phyloP scores from a whole-genome alignment of 2,329 filamentous ascomycete genomes.

The Chaetomiaceae sp. region DNA sequence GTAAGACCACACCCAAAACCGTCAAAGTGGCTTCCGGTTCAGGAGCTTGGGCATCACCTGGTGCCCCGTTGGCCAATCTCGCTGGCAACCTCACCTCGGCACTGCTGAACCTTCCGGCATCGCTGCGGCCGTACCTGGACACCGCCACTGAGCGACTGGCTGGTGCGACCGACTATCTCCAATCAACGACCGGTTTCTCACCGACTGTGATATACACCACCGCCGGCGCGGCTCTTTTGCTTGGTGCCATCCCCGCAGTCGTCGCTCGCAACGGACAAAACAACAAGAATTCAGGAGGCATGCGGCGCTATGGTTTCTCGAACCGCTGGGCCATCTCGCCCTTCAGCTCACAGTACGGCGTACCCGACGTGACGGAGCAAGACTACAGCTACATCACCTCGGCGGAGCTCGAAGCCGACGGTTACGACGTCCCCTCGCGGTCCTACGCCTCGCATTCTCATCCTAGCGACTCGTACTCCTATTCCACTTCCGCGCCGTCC shows the following conservation, averaged over 20 bases:
- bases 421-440: conserved; percentile 31
- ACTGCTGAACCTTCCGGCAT: conserved; percentile 38
- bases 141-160: conserved; percentile 47
- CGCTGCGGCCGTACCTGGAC: conserved; percentile 52
- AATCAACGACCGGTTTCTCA: conserved; percentile 46
- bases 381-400: conserved; percentile 83
- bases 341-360: conserved; percentile 45
- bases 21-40: conserved; percentile 61
- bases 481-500: conserved; percentile 28
- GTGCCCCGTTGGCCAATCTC: conserved; percentile 49
- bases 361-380: conserved; percentile 64
- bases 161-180: conserved; percentile 48
- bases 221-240: conserved; percentile 44
- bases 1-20: conserved; percentile 37
- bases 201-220: conserved; percentile 48
- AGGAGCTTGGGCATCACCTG: conserved; percentile 55
- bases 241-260: conserved; percentile 42
- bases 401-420: conserved; percentile 57
- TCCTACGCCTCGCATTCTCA: conserved; percentile 25
- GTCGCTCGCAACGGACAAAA: conserved; percentile 25
- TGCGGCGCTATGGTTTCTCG: conserved; percentile 53
- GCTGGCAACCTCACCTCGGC: conserved; percentile 50
- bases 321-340: conserved; percentile 43
- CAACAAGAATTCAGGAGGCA: conserved; percentile 30
- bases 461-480: conserved; percentile 4